A percentile compares a stretch with the other conserved stretches of the same genome.
phyloP scores from a whole-genome alignment of 164 flowering plant species.

The Protea cynaroides region DNA sequence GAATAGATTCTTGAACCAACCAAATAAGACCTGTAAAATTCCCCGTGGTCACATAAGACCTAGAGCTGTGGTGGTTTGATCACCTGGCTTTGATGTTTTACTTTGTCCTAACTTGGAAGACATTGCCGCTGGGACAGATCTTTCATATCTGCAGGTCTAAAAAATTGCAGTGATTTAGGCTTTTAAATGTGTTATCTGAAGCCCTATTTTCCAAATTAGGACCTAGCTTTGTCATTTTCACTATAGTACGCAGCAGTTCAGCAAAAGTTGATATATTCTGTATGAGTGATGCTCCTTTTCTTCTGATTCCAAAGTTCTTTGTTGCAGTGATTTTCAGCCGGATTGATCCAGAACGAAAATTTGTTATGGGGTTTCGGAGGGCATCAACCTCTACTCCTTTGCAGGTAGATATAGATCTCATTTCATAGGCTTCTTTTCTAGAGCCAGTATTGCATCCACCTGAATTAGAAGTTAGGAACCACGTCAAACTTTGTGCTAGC shows the following conservation, averaged over 20 bases:
- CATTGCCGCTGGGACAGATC: too few relatives aligned
- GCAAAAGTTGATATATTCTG: neutral
- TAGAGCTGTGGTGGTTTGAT: too few relatives aligned
- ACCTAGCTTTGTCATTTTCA: neutral
- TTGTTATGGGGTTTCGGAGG: slow-evolving; percentile 90
- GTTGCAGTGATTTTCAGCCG: slow-evolving; percentile 83
- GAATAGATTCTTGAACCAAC: too few relatives aligned
- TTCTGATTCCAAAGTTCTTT: slow-evolving; percentile 6
- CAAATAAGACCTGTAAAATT: too few relatives aligned
- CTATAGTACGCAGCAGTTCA: neutral
- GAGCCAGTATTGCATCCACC: neutral
- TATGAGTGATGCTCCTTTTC: neutral
- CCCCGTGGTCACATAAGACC: too few relatives aligned
- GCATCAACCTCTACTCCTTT: slow-evolving; percentile 39
- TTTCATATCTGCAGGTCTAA: too few relatives aligned
- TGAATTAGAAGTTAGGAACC: neutral
- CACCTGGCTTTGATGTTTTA: too few relatives aligned
- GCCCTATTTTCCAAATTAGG: too few relatives aligned
- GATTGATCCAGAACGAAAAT: slow-evolving; percentile 85
- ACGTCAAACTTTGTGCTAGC: slow-evolving; percentile 12
- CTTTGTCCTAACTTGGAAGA: too few relatives aligned
- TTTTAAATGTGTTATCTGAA: too few relatives aligned
- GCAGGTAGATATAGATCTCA: slow-evolving; percentile 32
- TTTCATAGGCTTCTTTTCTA: neutral
- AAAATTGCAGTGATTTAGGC: too few relatives aligned